phyloP scores from a whole-genome alignment of 345 rosid species.

The Salix suchowensis region DNA sequence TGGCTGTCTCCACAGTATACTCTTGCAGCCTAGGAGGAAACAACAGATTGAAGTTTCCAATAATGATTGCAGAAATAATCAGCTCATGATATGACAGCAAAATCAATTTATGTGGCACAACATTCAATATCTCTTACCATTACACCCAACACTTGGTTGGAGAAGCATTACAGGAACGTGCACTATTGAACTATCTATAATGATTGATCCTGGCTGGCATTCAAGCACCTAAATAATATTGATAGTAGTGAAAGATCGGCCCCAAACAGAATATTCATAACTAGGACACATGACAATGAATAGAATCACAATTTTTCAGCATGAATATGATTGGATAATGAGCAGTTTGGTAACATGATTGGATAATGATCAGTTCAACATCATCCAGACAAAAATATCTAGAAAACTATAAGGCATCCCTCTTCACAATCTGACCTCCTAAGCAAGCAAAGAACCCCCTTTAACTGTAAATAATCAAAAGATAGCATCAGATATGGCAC shows the following conservation, averaged over 20 bases:
- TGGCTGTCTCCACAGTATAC: slow-evolving; percentile 50
- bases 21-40: slow-evolving; percentile 44
- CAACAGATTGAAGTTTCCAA: slow-evolving; percentile 5
- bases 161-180: not conserved
- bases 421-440: not conserved
- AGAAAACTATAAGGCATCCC: not conserved
- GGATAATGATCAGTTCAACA: not conserved
- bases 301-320: not conserved
- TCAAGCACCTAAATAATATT: not conserved
- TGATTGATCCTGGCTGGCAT: not conserved
- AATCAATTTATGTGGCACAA: not conserved
- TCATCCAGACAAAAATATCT: not conserved
- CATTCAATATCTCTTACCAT: not conserved
- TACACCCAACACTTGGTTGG: not conserved
- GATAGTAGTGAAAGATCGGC: not conserved
- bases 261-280: not conserved
- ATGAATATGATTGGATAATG: not conserved
- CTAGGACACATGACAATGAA: not conserved
- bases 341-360: not conserved
- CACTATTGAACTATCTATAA: not conserved
- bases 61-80: not conserved
- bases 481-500: no score
- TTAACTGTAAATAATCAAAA: not conserved
- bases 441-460: not conserved
- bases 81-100: not conserved